Percentiles rank a stretch among this genome's conserved stretches.
Evolutionary conservation across 257 asterid species (phyloP).

Genomic region (Solanum chiquidenum): DNA sequence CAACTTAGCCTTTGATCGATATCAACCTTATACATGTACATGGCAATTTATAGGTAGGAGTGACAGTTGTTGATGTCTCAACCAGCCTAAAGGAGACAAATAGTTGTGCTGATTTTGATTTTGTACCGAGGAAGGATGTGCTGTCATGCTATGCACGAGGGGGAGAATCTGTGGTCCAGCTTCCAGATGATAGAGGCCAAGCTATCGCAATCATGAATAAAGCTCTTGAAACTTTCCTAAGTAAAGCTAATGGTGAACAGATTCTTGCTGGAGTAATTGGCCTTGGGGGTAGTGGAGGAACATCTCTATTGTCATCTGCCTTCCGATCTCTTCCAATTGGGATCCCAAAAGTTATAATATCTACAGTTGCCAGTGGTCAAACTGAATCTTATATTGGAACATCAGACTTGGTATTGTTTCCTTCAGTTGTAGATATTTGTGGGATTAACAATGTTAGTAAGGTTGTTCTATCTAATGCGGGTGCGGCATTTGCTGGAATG

Average conservation of each 20-base stretch:
- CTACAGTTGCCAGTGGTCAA: slow-evolving; percentile 93
- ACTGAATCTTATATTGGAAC: slow-evolving; percentile 87
- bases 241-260: slow-evolving; percentile 26
- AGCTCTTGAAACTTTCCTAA: slow-evolving; percentile 47
- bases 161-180: slow-evolving; percentile 16
- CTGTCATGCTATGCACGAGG: slow-evolving; percentile 39
- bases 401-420: slow-evolving; percentile 90
- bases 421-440: slow-evolving; percentile 93
- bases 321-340: slow-evolving; percentile 85
- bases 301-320: slow-evolving; percentile 75
- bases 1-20: not conserved
- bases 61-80: slow-evolving; percentile 83
- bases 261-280: slow-evolving; percentile 74
- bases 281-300: slow-evolving; percentile 97
- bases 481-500: slow-evolving; percentile 90
- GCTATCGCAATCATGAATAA: slow-evolving; percentile 59
- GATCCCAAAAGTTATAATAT: slow-evolving; percentile 65
- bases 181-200: slow-evolving; percentile 75
- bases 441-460: slow-evolving; percentile 83
- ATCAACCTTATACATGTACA: not conserved
- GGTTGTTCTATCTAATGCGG: slow-evolving; percentile 64
- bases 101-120: slow-evolving; percentile 47
- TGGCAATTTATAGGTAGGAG: slow-evolving; percentile 39
- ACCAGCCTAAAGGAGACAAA: slow-evolving; percentile 26
- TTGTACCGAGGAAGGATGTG: slow-evolving; percentile 56